Evolutionary conservation across 805 yeast species (phyloP).

Genomic region (Lachancea thermotolerans): DNA sequence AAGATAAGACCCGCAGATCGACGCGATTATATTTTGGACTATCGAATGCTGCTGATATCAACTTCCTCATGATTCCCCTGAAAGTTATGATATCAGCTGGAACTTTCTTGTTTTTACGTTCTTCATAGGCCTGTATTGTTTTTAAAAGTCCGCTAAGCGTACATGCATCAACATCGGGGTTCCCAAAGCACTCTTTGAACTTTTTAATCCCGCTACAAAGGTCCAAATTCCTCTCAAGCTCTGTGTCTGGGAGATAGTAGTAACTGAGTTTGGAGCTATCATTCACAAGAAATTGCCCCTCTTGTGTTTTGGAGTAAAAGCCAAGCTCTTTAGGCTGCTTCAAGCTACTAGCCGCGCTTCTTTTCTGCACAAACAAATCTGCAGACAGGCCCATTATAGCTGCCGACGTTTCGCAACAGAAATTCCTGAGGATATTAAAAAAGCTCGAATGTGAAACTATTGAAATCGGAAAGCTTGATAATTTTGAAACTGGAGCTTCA

Average conservation of each 20-base stretch:
- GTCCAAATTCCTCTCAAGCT: conserved; percentile 55
- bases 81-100: conserved; percentile 68
- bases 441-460: neutral
- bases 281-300: conserved; percentile 42
- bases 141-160: conserved; percentile 47
- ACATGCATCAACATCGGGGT: conserved; percentile 38
- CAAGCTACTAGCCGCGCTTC: conserved; percentile 60
- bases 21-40: conserved; percentile 45
- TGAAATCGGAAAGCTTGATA: neutral
- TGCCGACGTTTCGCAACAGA: neutral
- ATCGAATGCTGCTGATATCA: conserved; percentile 52
- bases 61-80: conserved; percentile 70
- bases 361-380: conserved; percentile 31
- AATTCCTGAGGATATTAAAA: neutral
- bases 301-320: conserved; percentile 55
- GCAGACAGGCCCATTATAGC: conserved; percentile 25
- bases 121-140: conserved; percentile 53
- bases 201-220: conserved; percentile 57
- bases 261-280: conserved; percentile 56
- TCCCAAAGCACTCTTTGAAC: conserved; percentile 47
- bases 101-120: conserved; percentile 35
- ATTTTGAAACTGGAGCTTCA: neutral
- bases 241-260: conserved; percentile 73
- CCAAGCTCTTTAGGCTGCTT: conserved; percentile 81
- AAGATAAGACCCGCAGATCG: conserved; percentile 56